These are phyloP conservation scores for Talaromyces islandicus DNA, from an alignment of 2,329 filamentous ascomycete genomes.

Conservation along the genomic window DNA sequence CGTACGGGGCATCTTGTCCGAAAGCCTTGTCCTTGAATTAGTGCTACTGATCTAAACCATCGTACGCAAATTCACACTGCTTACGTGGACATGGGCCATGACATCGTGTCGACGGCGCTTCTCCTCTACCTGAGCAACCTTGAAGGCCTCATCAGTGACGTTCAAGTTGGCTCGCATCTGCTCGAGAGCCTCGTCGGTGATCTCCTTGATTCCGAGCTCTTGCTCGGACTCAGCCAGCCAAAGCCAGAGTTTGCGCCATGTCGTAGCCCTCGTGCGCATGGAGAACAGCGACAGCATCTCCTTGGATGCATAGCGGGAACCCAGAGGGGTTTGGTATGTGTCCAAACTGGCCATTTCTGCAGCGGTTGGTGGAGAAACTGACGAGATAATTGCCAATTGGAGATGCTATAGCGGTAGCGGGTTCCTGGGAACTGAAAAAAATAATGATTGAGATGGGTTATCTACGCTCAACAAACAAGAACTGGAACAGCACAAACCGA, in stretches of 20 bases:
- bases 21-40: neutral
- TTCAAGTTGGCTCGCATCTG: conserved; percentile 68
- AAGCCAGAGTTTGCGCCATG: conserved; percentile 82
- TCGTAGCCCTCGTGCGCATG: conserved; percentile 65
- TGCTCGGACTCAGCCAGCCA: conserved; percentile 76
- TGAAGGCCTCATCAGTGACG: conserved; percentile 74
- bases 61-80: neutral
- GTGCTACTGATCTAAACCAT: neutral
- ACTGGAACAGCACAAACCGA: neutral
- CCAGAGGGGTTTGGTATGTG: conserved; percentile 62
- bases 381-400: neutral
- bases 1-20: neutral
- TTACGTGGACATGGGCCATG: conserved; percentile 58
- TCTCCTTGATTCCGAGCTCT: conserved; percentile 66
- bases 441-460: neutral
- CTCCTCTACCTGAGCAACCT: conserved; percentile 69
- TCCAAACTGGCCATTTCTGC: conserved; percentile 25
- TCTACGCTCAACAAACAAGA: neutral
- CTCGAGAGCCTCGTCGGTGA: conserved; percentile 67
- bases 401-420: neutral
- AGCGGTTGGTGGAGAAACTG: neutral
- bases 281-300: conserved; percentile 80
- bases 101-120: conserved; percentile 50
- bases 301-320: conserved; percentile 52
- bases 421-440: neutral